Evolutionary conservation across 2,329 filamentous ascomycete genomes (phyloP), one percentile per base, ranked within the genome.

Genomic region (Xylariaceae sp.): DNA sequence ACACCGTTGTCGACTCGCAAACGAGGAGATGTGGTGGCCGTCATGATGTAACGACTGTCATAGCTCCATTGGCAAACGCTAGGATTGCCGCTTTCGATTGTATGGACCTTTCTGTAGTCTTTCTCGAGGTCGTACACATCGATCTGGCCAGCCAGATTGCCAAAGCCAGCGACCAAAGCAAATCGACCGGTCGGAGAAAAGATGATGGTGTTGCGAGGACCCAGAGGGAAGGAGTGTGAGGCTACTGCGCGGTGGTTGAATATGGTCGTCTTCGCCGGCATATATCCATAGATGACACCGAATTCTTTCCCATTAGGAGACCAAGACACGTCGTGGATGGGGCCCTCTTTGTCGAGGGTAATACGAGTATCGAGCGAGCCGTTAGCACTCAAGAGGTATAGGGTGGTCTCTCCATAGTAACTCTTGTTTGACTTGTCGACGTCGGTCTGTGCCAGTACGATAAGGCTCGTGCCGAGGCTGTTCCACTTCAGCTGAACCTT

Each of bases 401-500:
- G 83, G 54, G 88, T 97, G 8, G 93, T 97, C 74, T 98, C 93
- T 64, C 93, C 93, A 60, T 98, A 98, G 74, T 98, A 98, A 71
- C 89, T 96, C 82, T 97, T 97, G 70, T 94, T 94, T 47, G 90
- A 90, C 73, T 93, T 94, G 71, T 98, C 93, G 43, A 97, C 93
- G 53, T 98, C 93, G 23, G 93, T 98, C 74, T 97, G 91, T 45
- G 93, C 92, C 61, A 98, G 80, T 55, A 97, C 92, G 62, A 98
- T 86, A 64, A 97, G 70, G 65, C 85, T 92, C 29, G 91, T 95
- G 42, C 93, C 93, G 51, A 89, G 76, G 56, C 85, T 81, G 70
- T 98, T 98, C 93, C 93, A 98, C 74, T 96, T 96, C 64, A 98
- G 75, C 70, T 96, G 90, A 38, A 98, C 92, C 75, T 97, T 97